Evolutionary conservation across 1,284 basidiomycete species (phyloP).

Genomic region (Cryptococcus floricola): DNA sequence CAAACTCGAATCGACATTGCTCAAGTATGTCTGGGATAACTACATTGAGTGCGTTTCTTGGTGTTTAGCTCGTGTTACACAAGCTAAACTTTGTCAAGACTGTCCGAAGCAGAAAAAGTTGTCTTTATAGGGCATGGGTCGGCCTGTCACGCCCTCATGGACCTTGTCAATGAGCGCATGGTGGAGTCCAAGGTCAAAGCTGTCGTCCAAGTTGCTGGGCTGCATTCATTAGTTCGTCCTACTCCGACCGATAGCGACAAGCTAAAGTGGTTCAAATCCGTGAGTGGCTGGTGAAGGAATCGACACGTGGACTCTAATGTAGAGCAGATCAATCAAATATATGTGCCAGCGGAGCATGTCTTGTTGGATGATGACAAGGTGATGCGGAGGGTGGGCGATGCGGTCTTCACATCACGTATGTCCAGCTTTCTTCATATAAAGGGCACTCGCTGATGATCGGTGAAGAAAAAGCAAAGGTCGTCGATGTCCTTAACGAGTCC

Average conservation of each 20-base stretch:
- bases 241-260: constrained; percentile 39
- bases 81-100: constrained; percentile 50
- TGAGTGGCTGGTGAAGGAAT: constrained; percentile 9
- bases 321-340: constrained; percentile 33
- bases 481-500: constrained; percentile 41
- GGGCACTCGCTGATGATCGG: neutral
- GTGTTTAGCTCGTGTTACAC: too few species aligned
- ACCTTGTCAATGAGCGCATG: constrained; percentile 64
- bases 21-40: constrained; percentile 92
- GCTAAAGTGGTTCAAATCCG: constrained; percentile 42
- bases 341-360: constrained; percentile 39
- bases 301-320: neutral
- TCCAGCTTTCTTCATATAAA: neutral
- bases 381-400: constrained; percentile 39
- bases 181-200: constrained; percentile 63
- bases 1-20: constrained; percentile 53
- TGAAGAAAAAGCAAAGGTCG: constrained; percentile 38
- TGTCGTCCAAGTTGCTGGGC: constrained; percentile 72
- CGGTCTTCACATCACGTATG: neutral
- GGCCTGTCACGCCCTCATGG: constrained; percentile 70
- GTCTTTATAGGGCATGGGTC: constrained; percentile 82
- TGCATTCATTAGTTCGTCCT: constrained; percentile 50
- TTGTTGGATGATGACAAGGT: constrained; percentile 41
- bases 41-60: constrained; percentile 66
- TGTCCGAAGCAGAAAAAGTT: constrained; percentile 66